Conservation (phyloP, 331 rosid genomes). For the Malus hybrid region DNA sequence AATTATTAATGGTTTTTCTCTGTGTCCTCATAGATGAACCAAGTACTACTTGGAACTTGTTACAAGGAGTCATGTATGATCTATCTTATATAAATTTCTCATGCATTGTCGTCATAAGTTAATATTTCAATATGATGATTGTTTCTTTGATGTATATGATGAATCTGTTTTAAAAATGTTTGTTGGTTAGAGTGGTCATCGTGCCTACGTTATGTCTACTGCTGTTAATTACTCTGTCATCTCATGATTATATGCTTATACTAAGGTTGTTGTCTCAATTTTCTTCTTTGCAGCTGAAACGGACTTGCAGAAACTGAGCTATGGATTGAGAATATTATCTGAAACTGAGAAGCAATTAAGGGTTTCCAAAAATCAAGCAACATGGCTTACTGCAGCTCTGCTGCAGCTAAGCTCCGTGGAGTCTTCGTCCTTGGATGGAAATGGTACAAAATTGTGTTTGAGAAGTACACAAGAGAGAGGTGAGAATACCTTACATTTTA, state of each 20-base stretch:
- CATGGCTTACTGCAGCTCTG: slow-evolving; percentile 89
- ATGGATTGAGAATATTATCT: slow-evolving; percentile 66
- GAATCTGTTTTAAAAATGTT: neutral
- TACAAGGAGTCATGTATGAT: neutral
- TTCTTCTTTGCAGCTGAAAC: slow-evolving; percentile 44
- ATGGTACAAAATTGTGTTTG: slow-evolving; percentile 36
- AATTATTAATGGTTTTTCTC: too few relatives aligned
- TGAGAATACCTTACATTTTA: slow-evolving; percentile 3
- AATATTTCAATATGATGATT: neutral
- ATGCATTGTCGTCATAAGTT: neutral
- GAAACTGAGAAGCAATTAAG: slow-evolving; percentile 77
- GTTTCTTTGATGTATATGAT: neutral
- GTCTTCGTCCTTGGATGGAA: slow-evolving; percentile 34
- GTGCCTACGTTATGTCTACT: neutral
- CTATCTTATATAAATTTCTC: neutral
- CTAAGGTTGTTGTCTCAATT: slow-evolving; percentile 10
- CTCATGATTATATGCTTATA: slow-evolving; percentile 1
- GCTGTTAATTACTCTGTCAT: slow-evolving; percentile 1
- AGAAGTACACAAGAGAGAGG: slow-evolving; percentile 34
- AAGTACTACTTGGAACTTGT: neutral
- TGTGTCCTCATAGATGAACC: neutral
- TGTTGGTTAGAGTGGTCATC: neutral
- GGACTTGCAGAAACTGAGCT: slow-evolving; percentile 60
- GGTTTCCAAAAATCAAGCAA: slow-evolving; percentile 72
- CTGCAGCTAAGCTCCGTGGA: slow-evolving; percentile 67